Percentiles rank a stretch among this genome's conserved stretches.
These are phyloP conservation scores for Kalmusia sp. DNA, from an alignment of 2,329 filamentous ascomycete genomes.

Conservation along the genomic window DNA sequence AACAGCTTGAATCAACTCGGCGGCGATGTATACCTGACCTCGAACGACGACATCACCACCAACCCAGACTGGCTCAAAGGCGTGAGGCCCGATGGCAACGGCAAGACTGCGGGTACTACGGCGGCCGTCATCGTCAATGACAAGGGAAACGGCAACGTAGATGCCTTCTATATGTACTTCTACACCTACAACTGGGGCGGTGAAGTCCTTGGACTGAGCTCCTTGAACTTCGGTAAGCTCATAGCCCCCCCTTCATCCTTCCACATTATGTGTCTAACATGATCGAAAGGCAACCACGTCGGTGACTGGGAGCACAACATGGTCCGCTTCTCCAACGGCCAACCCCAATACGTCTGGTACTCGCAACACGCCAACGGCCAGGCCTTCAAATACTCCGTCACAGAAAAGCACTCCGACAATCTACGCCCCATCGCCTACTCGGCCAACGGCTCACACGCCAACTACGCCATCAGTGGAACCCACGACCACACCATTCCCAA, in stretches of 20 bases:
- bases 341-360: constrained; percentile 66
- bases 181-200: constrained; percentile 65
- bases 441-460: constrained; percentile 68
- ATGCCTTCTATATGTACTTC: constrained; percentile 71
- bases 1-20: constrained; percentile 54
- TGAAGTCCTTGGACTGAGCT: constrained; percentile 49
- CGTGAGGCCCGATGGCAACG: constrained; percentile 57
- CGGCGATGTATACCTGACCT: constrained; percentile 53
- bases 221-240: constrained; percentile 53
- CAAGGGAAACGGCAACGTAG: constrained; percentile 60
- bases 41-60: constrained; percentile 50
- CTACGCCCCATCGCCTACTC: constrained; percentile 64
- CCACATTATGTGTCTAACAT: background rate
- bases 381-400: constrained; percentile 65
- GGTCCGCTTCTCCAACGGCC: constrained; percentile 67
- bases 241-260: background rate
- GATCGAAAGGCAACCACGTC: constrained; percentile 60
- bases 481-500: constrained; percentile 71
- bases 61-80: constrained; percentile 57
- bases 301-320: constrained; percentile 74
- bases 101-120: constrained; percentile 60
- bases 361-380: constrained; percentile 69
- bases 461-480: constrained; percentile 65
- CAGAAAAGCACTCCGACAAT: constrained; percentile 58
- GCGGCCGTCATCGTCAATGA: constrained; percentile 65